A percentile compares a stretch with the other conserved stretches of the same genome.
These are phyloP conservation scores for Sanghuangporus weigelae DNA, from an alignment of 1,284 basidiomycete genomes.

Conservation along the genomic window DNA sequence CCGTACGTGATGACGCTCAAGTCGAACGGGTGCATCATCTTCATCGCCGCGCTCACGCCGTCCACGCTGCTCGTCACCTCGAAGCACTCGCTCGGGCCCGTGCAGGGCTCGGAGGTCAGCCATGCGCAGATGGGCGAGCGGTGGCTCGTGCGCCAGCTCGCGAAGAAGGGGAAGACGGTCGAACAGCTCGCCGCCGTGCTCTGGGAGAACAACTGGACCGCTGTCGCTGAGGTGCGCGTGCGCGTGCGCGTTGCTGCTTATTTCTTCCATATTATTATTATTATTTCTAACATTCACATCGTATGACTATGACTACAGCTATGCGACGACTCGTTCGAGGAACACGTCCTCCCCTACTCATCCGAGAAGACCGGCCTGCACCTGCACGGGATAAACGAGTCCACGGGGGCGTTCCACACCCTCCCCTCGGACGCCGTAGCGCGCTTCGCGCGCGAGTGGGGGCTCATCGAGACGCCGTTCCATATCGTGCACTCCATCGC, in stretches of 20 bases:
- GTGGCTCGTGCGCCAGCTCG: conserved; percentile 81
- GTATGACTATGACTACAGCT: conserved; percentile 46
- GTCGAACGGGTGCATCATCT: conserved; percentile 98
- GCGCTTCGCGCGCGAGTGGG: conserved; percentile 84
- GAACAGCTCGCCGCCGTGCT: conserved; percentile 70
- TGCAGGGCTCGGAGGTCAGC: conserved; percentile 35
- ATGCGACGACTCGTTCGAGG: conserved; percentile 97
- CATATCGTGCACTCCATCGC: conserved; percentile 54
- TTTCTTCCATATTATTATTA: too few relatives aligned
- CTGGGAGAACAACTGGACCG: conserved; percentile 86
- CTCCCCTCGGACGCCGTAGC: conserved; percentile 66
- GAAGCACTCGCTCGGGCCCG: conserved; percentile 81
- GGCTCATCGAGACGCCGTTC: conserved; percentile 81
- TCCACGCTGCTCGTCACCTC: conserved; percentile 82
- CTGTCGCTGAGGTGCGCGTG: conserved; percentile 89
- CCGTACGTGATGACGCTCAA: conserved; percentile 93
- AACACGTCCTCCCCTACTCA: conserved; percentile 89
- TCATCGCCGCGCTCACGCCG: conserved; percentile 83
- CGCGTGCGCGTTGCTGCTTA: too few relatives aligned
- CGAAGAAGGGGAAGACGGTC: conserved; percentile 59
- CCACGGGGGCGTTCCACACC: conserved; percentile 70
- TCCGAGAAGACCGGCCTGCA: conserved; percentile 86
- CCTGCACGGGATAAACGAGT: conserved; percentile 87
- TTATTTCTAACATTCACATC: not conserved
- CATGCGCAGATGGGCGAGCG: conserved; percentile 78